Conservation (phyloP, 179 eudicot genomes). For the Spinacia oleracea region DNA sequence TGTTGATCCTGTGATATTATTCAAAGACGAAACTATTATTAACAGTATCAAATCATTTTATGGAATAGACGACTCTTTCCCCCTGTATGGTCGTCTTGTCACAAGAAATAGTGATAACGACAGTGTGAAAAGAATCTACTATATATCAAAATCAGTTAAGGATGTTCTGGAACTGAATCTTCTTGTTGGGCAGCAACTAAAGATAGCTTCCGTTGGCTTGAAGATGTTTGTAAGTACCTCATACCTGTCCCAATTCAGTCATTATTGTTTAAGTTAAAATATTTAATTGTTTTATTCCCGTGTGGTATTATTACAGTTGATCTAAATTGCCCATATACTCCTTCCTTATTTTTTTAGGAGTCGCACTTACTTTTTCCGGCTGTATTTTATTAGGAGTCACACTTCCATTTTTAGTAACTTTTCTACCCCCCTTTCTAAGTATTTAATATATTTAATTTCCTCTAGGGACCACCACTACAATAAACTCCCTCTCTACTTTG, state of each 20-base stretch:
- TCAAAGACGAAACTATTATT: constrained; percentile 57
- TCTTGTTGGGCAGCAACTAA: constrained; percentile 75
- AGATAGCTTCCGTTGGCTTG: constrained; percentile 90
- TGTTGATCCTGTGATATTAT: constrained; percentile 81
- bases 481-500: no score
- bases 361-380: no score
- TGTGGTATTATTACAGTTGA: background rate
- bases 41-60: constrained; percentile 67
- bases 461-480: no score
- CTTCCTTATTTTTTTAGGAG: no score
- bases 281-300: background rate
- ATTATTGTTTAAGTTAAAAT: background rate
- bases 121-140: constrained; percentile 88
- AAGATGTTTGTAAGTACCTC: constrained; percentile 92
- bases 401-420: no score
- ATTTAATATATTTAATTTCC: no score
- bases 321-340: background rate
- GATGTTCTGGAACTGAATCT: constrained; percentile 79
- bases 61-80: constrained; percentile 77
- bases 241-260: background rate
- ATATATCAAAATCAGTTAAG: constrained; percentile 73
- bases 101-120: constrained; percentile 75
- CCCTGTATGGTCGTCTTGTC: constrained; percentile 71
- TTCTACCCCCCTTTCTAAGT: no score
- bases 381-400: no score